Evolutionary conservation across 371 early-diverging fungal genomes (phyloP).

Genomic region (Mortierella sp.): DNA sequence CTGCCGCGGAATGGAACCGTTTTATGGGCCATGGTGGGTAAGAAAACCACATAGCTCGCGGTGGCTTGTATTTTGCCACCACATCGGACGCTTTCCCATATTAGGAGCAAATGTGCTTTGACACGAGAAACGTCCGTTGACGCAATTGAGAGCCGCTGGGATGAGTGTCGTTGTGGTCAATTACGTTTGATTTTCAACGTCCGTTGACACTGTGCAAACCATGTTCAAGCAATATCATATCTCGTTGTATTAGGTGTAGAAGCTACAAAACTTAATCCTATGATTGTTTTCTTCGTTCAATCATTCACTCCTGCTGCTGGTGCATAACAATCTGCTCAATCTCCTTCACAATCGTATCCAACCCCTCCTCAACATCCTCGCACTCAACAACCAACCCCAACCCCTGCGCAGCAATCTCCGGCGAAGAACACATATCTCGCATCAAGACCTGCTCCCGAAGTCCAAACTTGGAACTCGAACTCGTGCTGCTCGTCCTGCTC

Average conservation of each 20-base stretch:
- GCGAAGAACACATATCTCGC: background rate
- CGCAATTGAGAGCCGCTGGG: background rate
- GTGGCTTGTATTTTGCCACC: conserved; percentile 12
- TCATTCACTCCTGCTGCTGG: background rate
- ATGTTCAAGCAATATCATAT: background rate
- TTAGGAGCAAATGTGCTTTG: background rate
- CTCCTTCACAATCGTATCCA: background rate
- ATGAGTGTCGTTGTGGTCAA: no score
- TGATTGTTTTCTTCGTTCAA: background rate
- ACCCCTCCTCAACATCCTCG: conserved; percentile 6
- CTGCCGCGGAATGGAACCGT: background rate
- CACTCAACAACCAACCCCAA: conserved; percentile 2
- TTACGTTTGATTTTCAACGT: background rate
- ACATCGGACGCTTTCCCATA: background rate
- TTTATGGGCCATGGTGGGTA: conserved; percentile 1
- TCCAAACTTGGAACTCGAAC: conserved; percentile 15
- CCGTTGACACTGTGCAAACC: background rate
- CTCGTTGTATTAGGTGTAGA: no score
- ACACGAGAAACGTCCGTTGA: background rate
- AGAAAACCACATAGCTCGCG: background rate
- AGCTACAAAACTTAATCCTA: background rate
- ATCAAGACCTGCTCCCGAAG: conserved; percentile 9
- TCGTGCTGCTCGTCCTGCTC: conserved; percentile 19
- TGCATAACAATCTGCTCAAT: background rate
- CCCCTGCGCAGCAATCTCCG: background rate